phyloP scores from a whole-genome alignment of 176 grass and related monocot species.

The bread wheat (Triticum aestivum) region DNA sequence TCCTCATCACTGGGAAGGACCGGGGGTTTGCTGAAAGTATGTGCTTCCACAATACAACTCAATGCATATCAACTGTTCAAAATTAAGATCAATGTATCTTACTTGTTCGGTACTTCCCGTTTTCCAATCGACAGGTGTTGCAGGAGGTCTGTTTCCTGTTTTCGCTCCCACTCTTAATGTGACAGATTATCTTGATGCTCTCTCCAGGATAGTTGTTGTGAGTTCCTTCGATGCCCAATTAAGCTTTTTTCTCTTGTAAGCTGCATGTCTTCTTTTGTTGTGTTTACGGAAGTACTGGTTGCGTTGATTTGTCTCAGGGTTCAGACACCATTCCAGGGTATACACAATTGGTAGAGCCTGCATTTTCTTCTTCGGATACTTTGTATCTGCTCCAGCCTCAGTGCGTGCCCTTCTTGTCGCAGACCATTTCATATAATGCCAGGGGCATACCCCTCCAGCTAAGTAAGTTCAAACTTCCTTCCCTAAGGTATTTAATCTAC shows the following conservation, averaged over 20 bases:
- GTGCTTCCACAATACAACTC: not conserved
- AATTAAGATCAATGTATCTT: conserved; percentile 17
- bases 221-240: conserved; percentile 32
- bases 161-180: conserved; percentile 50
- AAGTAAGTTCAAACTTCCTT: conserved; percentile 39
- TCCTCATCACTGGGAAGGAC: conserved; percentile 71
- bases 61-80: not conserved
- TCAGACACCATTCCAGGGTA: conserved; percentile 50
- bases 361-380: conserved; percentile 53
- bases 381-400: conserved; percentile 69
- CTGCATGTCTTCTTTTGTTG: conserved; percentile 24
- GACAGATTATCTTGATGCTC: conserved; percentile 57
- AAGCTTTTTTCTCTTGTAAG: not conserved
- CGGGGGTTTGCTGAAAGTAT: conserved; percentile 52
- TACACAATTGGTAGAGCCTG: conserved; percentile 66
- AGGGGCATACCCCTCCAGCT: conserved; percentile 41
- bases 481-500: not conserved
- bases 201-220: conserved; percentile 59
- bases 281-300: conserved; percentile 12
- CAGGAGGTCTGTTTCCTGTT: conserved; percentile 49
- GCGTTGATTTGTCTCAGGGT: conserved; percentile 50
- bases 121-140: conserved; percentile 49
- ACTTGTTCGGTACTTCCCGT: conserved; percentile 9
- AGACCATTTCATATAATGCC: conserved; percentile 41
- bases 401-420: conserved; percentile 45